phyloP scores from a whole-genome alignment of 2,329 filamentous ascomycete genomes.

The Calonectria honghensis region DNA sequence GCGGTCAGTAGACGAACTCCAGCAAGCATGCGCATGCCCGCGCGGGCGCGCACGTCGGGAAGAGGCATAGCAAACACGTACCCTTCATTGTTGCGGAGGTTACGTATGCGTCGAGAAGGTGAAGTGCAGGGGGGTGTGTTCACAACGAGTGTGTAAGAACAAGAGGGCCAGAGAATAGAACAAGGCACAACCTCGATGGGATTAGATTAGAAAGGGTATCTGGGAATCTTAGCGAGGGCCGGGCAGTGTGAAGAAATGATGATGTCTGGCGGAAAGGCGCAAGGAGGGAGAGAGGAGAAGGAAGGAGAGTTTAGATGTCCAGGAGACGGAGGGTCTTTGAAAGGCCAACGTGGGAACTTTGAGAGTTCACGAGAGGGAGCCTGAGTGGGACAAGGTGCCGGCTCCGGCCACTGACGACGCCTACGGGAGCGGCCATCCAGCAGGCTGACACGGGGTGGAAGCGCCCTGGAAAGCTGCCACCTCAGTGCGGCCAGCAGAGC shows the following conservation, averaged over 20 bases:
- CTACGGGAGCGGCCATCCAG: constrained; percentile 20
- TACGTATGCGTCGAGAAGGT: constrained; percentile 47
- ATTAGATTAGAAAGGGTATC: constrained; percentile 55
- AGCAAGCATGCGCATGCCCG: background rate
- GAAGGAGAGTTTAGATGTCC: constrained; percentile 45
- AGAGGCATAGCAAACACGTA: constrained; percentile 45
- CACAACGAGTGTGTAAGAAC: constrained; percentile 51
- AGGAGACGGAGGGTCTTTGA: constrained; percentile 55
- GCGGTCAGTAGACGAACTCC: constrained; percentile 44
- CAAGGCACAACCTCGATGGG: constrained; percentile 50
- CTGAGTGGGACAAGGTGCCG: constrained; percentile 40
- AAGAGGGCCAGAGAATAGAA: constrained; percentile 51
- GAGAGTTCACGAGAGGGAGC: constrained; percentile 44
- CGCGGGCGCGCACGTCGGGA: background rate
- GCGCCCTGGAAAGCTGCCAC: constrained; percentile 23
- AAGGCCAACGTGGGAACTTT: constrained; percentile 56
- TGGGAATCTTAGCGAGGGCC: constrained; percentile 43
- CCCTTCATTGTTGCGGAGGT: constrained; percentile 61
- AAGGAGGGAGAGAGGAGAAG: constrained; percentile 35
- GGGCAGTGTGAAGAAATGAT: constrained; percentile 24
- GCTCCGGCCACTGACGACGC: constrained; percentile 33
- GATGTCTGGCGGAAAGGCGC: constrained; percentile 33
- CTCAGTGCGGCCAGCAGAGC: constrained; percentile 7
- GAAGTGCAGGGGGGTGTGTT: constrained; percentile 42
- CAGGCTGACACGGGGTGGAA: constrained; percentile 11